Conservation (phyloP, 2,329 filamentous ascomycete species). For the Aspergillus felis region DNA sequence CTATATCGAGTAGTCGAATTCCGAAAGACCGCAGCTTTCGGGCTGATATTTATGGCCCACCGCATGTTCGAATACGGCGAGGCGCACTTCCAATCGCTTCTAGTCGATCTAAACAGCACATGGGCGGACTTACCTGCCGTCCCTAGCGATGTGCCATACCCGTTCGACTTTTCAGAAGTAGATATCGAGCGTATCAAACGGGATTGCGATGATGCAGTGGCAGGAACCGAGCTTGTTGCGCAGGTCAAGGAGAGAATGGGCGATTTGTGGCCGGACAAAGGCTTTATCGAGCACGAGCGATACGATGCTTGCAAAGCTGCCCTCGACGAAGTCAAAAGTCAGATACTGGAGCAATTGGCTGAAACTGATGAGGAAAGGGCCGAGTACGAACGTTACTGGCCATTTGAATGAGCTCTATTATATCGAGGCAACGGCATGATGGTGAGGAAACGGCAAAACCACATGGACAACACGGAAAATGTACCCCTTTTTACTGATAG, state of each 20-base stretch:
- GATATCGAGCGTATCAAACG: slow-evolving; percentile 23
- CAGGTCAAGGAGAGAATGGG: slow-evolving; percentile 23
- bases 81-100: too few relatives aligned
- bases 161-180: slow-evolving; percentile 22
- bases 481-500: too few relatives aligned
- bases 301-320: slow-evolving; percentile 27
- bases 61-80: too few relatives aligned
- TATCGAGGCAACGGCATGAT: too few relatives aligned
- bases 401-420: slow-evolving; percentile 26
- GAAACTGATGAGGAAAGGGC: slow-evolving; percentile 24
- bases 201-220: slow-evolving; percentile 22
- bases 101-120: too few relatives aligned
- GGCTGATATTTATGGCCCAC: too few relatives aligned
- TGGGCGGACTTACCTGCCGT: too few relatives aligned
- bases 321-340: slow-evolving; percentile 20
- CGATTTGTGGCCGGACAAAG: slow-evolving; percentile 28
- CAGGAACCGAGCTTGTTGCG: slow-evolving; percentile 22
- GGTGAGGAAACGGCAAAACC: too few relatives aligned
- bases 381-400: slow-evolving; percentile 24
- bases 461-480: too few relatives aligned
- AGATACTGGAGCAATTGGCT: slow-evolving; percentile 23
- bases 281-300: slow-evolving; percentile 23
- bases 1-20: too few relatives aligned
- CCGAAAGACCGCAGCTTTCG: too few relatives aligned
- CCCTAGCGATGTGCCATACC: slow-evolving; percentile 15